Evolutionary conservation across 495 filamentous ascomycete species (phyloP), one percentile per base, ranked within the genome.

Genomic region (Penicillium psychrofluorescens): DNA sequence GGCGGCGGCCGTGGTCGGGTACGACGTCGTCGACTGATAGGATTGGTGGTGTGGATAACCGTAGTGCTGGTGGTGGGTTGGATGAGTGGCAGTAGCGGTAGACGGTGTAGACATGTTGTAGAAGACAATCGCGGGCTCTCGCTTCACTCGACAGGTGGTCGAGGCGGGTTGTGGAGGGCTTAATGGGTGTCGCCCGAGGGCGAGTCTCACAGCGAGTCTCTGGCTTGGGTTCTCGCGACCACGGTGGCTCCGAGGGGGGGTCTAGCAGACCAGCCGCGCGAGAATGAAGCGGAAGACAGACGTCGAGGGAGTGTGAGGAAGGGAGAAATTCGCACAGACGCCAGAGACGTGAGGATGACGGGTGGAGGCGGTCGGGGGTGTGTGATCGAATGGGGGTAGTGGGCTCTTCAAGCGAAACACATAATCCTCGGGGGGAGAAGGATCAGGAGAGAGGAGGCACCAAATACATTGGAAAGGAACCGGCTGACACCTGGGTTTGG

Each of bases 21-120:
- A 80, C 13, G 71, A 60, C 28, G 76, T 43, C 53, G 58, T 72
- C 39, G 76, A 62, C 44, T 75, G 75, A 59, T 81, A 85, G 46
- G 67, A 50, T 50, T 75, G 79, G 49, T 85, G 83, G 64, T 85
- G 83, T 56, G 83, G 78, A 55, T 83, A 78, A 47, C 75, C 71
- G 66, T 84, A 85, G 55, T 76, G 76, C 50, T 80, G 81, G 55
- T 84, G 84, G 53, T 84, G 84, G 51, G 78, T 78, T 50, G 80
- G 77, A 59, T 85, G 75, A 51, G 85, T 87, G 50, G 85, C 83
- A 48, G 84, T 87, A 37, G 83, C 85, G 38, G 84, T 88, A 38
- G 86, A 90, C 36, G 87, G 87, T 12, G 86, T 89, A 70, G 88
- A 91, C 88, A 94, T 94, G 58, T 55, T 68, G 64, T 49, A 62